A percentile compares a stretch with the other conserved stretches of the same genome.
Conservation (phyloP, 495 filamentous ascomycete genomes). For the Tuber borchii region DNA sequence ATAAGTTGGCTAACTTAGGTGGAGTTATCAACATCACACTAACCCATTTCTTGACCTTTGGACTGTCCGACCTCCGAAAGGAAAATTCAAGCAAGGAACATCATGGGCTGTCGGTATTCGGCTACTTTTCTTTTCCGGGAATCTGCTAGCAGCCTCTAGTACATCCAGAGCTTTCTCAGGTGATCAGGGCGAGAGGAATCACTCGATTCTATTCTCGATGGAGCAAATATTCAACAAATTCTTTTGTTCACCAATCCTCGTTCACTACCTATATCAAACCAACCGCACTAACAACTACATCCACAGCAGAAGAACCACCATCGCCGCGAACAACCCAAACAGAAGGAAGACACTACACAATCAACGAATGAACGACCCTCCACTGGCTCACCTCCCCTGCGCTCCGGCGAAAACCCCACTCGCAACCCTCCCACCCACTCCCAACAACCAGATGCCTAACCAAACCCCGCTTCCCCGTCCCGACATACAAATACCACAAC, state of each 20-base stretch:
- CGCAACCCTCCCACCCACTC: slow-evolving; percentile 84
- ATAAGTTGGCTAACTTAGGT: not conserved
- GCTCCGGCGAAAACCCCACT: slow-evolving; percentile 68
- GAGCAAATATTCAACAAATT: slow-evolving; percentile 37
- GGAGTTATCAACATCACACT: not conserved
- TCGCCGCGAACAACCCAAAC: slow-evolving; percentile 47
- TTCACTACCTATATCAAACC: slow-evolving; percentile 5
- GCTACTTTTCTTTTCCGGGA: slow-evolving; percentile 11
- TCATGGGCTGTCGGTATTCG: slow-evolving; percentile 20
- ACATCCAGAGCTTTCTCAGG: not conserved
- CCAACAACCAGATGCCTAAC: slow-evolving; percentile 83
- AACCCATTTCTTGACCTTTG: not conserved
- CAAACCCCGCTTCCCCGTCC: slow-evolving; percentile 73
- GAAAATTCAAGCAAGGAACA: not conserved
- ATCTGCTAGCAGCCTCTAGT: slow-evolving; percentile 9
- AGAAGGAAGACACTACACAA: slow-evolving; percentile 57
- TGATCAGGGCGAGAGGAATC: slow-evolving; percentile 19
- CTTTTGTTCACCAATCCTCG: slow-evolving; percentile 12
- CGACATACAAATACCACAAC: slow-evolving; percentile 69
- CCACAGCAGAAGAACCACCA: not conserved
- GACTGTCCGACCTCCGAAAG: not conserved
- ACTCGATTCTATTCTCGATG: slow-evolving; percentile 22
- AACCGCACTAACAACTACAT: slow-evolving; percentile 7
- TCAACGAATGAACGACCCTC: slow-evolving; percentile 80
- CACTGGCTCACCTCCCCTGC: slow-evolving; percentile 65